Evolutionary conservation across 495 filamentous ascomycete genomes (phyloP).

Genomic region (Margaritispora aquatica): DNA sequence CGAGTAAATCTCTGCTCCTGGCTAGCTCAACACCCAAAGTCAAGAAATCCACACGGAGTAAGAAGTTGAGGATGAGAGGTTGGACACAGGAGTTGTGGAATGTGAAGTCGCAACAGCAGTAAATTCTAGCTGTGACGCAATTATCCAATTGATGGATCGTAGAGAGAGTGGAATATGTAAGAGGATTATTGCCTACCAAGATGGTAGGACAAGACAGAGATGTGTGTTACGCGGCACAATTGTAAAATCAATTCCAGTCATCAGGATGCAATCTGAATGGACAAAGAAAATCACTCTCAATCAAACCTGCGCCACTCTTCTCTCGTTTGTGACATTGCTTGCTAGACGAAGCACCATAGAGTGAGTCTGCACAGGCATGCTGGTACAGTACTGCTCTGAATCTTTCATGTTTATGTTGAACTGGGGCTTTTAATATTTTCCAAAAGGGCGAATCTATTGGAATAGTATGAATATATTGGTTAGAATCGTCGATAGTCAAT

Average conservation of each 20-base stretch:
- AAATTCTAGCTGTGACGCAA: not conserved
- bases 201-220: not conserved
- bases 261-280: not conserved
- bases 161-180: not conserved
- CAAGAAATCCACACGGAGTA: slow-evolving; percentile 41
- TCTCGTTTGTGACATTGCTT: not conserved
- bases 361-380: not conserved
- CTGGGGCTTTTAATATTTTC: too few relatives aligned
- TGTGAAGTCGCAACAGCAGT: slow-evolving; percentile 3
- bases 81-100: slow-evolving; percentile 47
- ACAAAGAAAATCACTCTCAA: not conserved
- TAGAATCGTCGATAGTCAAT: not conserved
- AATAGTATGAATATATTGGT: too few relatives aligned
- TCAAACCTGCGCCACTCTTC: not conserved
- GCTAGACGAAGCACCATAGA: too few relatives aligned
- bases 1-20: slow-evolving; percentile 67
- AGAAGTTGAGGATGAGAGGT: slow-evolving; percentile 46
- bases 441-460: too few relatives aligned
- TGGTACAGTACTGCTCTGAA: not conserved
- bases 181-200: not conserved
- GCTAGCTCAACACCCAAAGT: slow-evolving; percentile 31
- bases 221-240: slow-evolving; percentile 6
- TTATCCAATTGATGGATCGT: not conserved
- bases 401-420: too few relatives aligned
- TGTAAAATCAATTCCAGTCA: slow-evolving; percentile 1